These are phyloP conservation scores for Collybiopsis luxurians DNA, from an alignment of 768 basidiomycete species.

Conservation along the genomic window DNA sequence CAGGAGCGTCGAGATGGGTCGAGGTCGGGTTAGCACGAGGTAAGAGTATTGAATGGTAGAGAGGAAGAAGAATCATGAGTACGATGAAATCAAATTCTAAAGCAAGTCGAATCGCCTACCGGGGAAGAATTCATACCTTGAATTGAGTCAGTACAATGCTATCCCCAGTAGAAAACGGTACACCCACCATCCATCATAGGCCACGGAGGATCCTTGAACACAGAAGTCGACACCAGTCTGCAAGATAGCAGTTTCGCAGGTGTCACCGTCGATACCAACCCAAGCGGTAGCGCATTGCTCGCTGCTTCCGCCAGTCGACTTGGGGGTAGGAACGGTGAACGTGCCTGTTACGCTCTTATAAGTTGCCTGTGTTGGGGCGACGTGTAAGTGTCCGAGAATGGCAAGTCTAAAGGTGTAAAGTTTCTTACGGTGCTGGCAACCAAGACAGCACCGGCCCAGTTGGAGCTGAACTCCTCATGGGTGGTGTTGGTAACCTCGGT, in stretches of 20 bases:
- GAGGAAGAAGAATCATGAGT: not conserved
- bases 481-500: not conserved
- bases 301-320: conserved; percentile 2
- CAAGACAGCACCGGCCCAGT: conserved; percentile 8
- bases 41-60: not conserved
- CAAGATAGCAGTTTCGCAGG: conserved; percentile 5
- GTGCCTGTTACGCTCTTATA: conserved; percentile 9
- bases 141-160: not conserved
- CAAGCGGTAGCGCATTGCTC: conserved; percentile 8
- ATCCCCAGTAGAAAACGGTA: not conserved
- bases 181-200: conserved; percentile 5
- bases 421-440: not conserved
- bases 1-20: too few species aligned
- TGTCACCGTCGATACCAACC: conserved; percentile 13
- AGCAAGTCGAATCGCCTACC: not conserved
- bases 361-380: not conserved
- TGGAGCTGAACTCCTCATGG: conserved; percentile 2
- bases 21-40: too few species aligned
- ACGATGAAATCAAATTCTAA: not conserved
- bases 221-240: conserved; percentile 10
- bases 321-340: conserved; percentile 7
- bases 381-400: not conserved
- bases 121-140: conserved; percentile 2
- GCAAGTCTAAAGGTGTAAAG: not conserved
- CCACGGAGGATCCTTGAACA: not conserved